Evolutionary conservation across 2,329 filamentous ascomycete species (phyloP), one percentile per base, ranked within the genome.

Genomic region (Diaporthe sp.): DNA sequence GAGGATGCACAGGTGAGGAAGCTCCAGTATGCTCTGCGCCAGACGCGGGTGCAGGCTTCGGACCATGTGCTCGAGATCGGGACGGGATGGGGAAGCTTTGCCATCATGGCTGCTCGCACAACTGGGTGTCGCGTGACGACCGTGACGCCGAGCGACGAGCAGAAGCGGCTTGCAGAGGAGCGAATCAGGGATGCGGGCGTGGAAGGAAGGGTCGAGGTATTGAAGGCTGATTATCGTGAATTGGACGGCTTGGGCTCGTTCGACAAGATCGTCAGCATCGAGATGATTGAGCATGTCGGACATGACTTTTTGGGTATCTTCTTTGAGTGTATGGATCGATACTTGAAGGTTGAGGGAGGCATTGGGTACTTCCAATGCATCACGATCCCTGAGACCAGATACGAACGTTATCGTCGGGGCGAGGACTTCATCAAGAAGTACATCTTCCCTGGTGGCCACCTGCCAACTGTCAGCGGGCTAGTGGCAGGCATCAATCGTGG

Each of bases 381-480:
- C 34, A 77, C 76, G 12, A 77, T 77, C 8, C 74, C 76, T 15
- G 76, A 77, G 67, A 44, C 76, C 13, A 57, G 76, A 37, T 77
- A 77, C 34, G 67, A 70, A 22, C 47, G 6, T 17, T 77, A 76
- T 31, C 47, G 63, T 4, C 63, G 28, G n/a, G 37, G 76, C 17
- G 63, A 76, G 28, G 76, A 77, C 71, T 77, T 77, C 25, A 75
- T 77, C 74, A 76, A 74, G 74, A 74, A 74, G 65, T 77, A 77
- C 65, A 76, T 77, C 25, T 77, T 77, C 13, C 71, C 76, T 5
- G 76, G 76, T 20, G 76, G 76, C 1, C 74, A 77, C 44, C 71
- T 77, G 20, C 76, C 76, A 3, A 77, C 76, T 1, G 74, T 76
- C 31, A 77, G 74, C 51, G 74, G 74, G 34, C 71, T 77, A 5